Evolutionary conservation across 768 basidiomycete genomes (phyloP).

Genomic region (Hysterangium stoloniferum): DNA sequence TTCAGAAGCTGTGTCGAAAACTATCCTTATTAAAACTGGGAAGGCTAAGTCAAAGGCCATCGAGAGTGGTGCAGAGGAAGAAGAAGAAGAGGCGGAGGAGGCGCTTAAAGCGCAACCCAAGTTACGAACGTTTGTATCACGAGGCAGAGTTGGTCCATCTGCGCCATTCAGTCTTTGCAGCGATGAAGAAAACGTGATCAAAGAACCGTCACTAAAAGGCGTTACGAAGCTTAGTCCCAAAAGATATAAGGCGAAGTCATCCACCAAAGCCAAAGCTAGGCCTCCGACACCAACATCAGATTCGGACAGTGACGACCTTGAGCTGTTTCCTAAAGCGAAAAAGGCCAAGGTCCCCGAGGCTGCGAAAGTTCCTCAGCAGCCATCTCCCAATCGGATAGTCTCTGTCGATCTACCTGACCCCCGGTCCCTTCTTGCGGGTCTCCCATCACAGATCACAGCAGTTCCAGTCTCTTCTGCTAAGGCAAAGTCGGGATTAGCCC

Average conservation of each 20-base stretch:
- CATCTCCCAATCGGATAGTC: constrained; percentile 1
- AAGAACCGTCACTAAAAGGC: not conserved
- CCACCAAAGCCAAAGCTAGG: constrained; percentile 3
- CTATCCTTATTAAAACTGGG: too few relatives aligned
- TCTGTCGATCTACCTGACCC: constrained; percentile 3
- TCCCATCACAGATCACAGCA: too few relatives aligned
- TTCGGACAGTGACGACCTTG: not conserved
- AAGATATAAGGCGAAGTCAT: constrained; percentile 2
- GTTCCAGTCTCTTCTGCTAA: too few relatives aligned
- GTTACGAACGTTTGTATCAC: too few relatives aligned
- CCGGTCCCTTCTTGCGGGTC: not conserved
- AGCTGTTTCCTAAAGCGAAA: not conserved
- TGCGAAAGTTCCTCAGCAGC: constrained; percentile 3
- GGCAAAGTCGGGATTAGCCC: too few relatives aligned
- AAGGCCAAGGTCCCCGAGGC: constrained; percentile 3
- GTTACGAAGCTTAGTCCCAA: not conserved
- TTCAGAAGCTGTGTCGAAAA: too few relatives aligned
- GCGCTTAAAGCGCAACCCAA: too few relatives aligned
- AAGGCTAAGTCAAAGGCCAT: constrained; percentile 3
- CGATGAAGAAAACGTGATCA: not conserved
- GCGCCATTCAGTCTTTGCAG: too few relatives aligned
- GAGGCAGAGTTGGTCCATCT: too few relatives aligned
- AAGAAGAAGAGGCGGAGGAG: not conserved
- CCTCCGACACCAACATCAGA: not conserved
- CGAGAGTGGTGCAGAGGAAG: constrained; percentile 7